Base-by-base conservation (phyloP, 176 grass and related monocot species). In the Aegilops sharonensis region DNA sequence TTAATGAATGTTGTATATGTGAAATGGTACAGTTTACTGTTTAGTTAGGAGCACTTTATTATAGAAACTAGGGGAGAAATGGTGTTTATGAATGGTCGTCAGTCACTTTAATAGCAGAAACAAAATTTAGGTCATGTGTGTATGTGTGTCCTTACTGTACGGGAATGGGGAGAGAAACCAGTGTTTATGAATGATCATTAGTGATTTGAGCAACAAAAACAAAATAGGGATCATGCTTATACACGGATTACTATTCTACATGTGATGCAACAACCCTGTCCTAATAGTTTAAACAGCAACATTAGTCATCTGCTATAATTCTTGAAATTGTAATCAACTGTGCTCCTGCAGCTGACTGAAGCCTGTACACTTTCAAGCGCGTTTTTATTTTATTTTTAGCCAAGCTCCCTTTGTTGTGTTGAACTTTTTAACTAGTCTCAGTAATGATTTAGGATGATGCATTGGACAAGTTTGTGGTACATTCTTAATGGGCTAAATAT, bases 31-130 rank as follows among this genome's bases (percentile, higher is more conserved):
- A 43, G n/a, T 15, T 60, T 84, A 1, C 14, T 78, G 50, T 78
- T 82, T 64, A 20, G 36, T 83, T 8, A 8, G 18, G 17, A 57
- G 54, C 62, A 47, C 9, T 81, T 4, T 81, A 21, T 4, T 85
- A 21, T 50, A 31, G 23, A 81, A 81, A 30, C 63, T 8, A 60
- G 34, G 18, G n/a, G 40, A 52, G 25, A 73, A 20, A 30, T 9
- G 80, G 8, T 72, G 21, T n/a, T 75, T 72, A 67, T 63, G 54
- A 64, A 34, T 64, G 59, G 11, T 59, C 12, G 12, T 3, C 4
- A 59, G n/a, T 24, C 11, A 64, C 71, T 80, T 83, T 39, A 83
- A 86, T 90, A 82, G 54, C 7, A 8, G 40, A 70, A 86, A 66
- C 43, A 25, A 77, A 35, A 65, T 25, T 9, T 43, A 68, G 78